These are phyloP conservation scores for Protomyces inundatus DNA, from an alignment of 1,139 yeast genomes.

Conservation along the genomic window DNA sequence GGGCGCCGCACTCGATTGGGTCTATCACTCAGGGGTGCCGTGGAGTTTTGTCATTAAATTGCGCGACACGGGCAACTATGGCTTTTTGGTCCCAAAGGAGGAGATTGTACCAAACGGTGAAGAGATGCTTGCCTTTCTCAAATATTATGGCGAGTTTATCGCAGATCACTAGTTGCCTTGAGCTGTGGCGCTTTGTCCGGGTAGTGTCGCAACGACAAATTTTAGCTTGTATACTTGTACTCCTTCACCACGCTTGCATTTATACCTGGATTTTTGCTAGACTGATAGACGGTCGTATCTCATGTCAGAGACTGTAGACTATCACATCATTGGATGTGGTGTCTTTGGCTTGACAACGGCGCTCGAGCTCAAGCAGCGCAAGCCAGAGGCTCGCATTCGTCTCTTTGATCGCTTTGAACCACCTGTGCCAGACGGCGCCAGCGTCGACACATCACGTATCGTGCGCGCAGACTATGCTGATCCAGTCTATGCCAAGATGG, in stretches of 20 bases:
- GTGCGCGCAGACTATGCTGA: conserved; percentile 44
- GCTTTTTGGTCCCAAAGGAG: conserved; percentile 69
- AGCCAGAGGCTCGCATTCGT: conserved; percentile 35
- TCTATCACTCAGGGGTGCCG: conserved; percentile 65
- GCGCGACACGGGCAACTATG: conserved; percentile 78
- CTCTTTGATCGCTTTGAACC: conserved; percentile 41
- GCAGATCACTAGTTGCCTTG: not conserved
- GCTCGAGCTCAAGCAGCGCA: conserved; percentile 37
- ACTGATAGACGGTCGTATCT: not conserved
- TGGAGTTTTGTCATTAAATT: conserved; percentile 83
- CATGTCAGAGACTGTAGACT: not conserved
- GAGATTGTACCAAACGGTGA: conserved; percentile 70
- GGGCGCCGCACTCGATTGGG: conserved; percentile 75
- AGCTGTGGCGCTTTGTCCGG: too few relatives aligned
- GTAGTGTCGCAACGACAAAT: too few relatives aligned
- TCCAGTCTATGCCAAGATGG: conserved; percentile 42
- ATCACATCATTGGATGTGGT: conserved; percentile 45
- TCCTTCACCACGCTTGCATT: too few relatives aligned
- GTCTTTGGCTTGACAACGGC: conserved; percentile 50
- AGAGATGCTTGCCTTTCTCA: conserved; percentile 63
- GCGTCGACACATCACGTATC: conserved; percentile 44
- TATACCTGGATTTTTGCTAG: too few relatives aligned
- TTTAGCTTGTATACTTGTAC: too few relatives aligned
- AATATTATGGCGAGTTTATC: conserved; percentile 65
- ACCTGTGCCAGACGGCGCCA: conserved; percentile 44